These are phyloP conservation scores for Solanum dulcamara DNA, from an alignment of 257 asterid genomes.

Conservation along the genomic window DNA sequence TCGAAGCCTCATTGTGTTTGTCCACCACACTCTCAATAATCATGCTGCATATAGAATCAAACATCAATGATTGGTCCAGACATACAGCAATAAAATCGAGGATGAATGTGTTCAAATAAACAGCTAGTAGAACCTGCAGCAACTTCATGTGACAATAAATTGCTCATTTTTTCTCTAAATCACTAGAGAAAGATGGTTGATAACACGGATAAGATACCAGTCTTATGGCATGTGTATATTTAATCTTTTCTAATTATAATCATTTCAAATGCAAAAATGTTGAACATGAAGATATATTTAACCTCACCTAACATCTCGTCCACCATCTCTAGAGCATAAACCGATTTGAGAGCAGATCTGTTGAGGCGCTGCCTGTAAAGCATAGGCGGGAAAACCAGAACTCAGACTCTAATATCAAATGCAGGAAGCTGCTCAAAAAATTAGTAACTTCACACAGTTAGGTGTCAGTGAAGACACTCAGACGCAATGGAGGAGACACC, in stretches of 20 bases:
- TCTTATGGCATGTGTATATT: neutral
- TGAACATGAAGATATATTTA: constrained; percentile 1
- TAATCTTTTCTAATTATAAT: neutral
- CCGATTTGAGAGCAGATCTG: constrained; percentile 53
- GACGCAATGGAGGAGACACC: neutral
- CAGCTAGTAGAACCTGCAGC: neutral
- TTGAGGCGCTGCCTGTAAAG: constrained; percentile 37
- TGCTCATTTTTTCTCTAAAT: neutral
- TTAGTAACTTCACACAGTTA: neutral
- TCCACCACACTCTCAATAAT: constrained; percentile 76
- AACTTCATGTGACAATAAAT: neutral
- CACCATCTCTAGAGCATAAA: constrained; percentile 52
- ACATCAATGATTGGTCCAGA: neutral
- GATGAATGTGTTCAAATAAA: neutral
- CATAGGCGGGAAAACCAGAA: constrained; percentile 2
- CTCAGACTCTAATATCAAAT: neutral
- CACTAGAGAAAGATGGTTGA: neutral
- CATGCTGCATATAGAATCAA: constrained; percentile 30
- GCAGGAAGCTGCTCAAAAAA: neutral
- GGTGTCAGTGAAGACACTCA: neutral
- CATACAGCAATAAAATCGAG: neutral
- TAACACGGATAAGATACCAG: neutral
- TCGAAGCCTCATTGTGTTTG: constrained; percentile 22
- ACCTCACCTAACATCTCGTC: constrained; percentile 45
- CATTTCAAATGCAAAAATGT: neutral